These are phyloP conservation scores for Solanum virginianum DNA, from an alignment of 257 asterid genomes.

Conservation along the genomic window DNA sequence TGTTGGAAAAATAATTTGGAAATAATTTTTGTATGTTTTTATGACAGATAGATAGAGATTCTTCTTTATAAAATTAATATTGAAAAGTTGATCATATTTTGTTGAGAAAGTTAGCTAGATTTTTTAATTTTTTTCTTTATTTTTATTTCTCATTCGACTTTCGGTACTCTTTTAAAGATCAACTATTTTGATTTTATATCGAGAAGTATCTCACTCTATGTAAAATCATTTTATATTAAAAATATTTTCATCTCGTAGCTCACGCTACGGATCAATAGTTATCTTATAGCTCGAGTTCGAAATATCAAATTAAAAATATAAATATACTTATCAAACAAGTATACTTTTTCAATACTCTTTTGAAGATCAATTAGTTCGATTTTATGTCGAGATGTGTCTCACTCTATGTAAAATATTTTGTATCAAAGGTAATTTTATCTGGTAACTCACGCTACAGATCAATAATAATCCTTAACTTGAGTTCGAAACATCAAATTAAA, in stretches of 20 bases:
- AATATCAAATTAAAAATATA: background rate
- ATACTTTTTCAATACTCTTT: background rate
- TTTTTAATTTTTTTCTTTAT: background rate
- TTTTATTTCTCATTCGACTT: background rate
- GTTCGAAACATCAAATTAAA: fast-evolving
- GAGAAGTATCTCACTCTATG: fast-evolving
- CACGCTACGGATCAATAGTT: no score
- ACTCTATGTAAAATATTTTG: no score
- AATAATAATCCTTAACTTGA: background rate
- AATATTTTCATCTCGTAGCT: background rate
- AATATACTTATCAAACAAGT: background rate
- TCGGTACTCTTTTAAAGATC: fast-evolving
- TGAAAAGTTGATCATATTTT: conserved; percentile 12
- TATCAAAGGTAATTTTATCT: fast-evolving
- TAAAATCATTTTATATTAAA: background rate
- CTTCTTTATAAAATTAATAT: conserved; percentile 13
- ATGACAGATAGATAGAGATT: background rate
- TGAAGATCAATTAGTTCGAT: no score
- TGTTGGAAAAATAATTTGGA: background rate
- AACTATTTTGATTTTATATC: fast-evolving
- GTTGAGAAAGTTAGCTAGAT: conserved; percentile 8
- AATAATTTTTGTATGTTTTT: background rate
- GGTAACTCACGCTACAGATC: no score
- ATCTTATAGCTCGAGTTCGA: background rate
- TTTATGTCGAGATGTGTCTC: no score